phyloP scores from a whole-genome alignment of 2,329 filamentous ascomycete genomes.

The Chalaropsis ovoidea region DNA sequence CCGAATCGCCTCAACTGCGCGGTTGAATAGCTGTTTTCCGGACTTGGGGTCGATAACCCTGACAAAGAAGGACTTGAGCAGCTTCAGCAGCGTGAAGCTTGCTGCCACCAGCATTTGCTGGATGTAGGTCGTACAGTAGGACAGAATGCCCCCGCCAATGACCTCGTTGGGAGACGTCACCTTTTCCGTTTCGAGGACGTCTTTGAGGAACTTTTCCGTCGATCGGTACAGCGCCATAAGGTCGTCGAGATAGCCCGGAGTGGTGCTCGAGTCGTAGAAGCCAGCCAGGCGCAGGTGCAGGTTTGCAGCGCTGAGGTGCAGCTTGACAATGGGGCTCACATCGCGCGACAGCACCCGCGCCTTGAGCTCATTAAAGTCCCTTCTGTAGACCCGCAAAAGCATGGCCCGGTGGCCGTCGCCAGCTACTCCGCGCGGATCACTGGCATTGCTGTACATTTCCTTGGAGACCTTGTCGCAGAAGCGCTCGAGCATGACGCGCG shows the following conservation, averaged over 20 bases:
- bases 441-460: constrained; percentile 68
- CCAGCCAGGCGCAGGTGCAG: constrained; percentile 68
- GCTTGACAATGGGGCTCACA: constrained; percentile 48
- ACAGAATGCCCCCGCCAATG: constrained; percentile 46
- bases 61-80: constrained; percentile 67
- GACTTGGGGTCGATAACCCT: constrained; percentile 59
- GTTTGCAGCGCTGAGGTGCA: constrained; percentile 62
- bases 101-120: constrained; percentile 80
- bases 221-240: constrained; percentile 66
- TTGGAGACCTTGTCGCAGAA: constrained; percentile 70
- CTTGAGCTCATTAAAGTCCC: constrained; percentile 54
- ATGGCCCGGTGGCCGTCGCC: constrained; percentile 58
- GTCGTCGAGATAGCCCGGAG: constrained; percentile 61
- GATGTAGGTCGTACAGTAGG: constrained; percentile 63
- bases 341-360: constrained; percentile 50
- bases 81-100: constrained; percentile 65
- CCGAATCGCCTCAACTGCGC: constrained; percentile 59
- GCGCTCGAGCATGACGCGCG: constrained; percentile 59
- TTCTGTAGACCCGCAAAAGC: constrained; percentile 55
- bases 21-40: constrained; percentile 58
- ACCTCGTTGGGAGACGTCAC: constrained; percentile 39
- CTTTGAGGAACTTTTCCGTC: constrained; percentile 58
- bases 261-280: constrained; percentile 69
- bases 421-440: constrained; percentile 58
- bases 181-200: constrained; percentile 47